These are phyloP conservation scores for Phytophthora cryptogea DNA, from an alignment of 352 stramenopile genomes.

Conservation along the genomic window DNA sequence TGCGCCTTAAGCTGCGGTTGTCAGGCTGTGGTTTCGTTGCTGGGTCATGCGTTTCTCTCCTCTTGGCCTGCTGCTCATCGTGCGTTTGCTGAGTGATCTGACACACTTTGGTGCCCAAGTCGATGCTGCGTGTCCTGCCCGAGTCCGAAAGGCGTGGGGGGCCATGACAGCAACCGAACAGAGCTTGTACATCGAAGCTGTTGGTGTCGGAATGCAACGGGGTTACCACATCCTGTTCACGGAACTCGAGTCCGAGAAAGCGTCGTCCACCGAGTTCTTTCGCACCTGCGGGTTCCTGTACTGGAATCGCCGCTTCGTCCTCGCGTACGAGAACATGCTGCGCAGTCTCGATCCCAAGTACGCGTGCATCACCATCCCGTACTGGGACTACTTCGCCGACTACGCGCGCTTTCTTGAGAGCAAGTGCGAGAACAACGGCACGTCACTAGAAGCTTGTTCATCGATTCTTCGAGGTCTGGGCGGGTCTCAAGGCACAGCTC, in stretches of 20 bases:
- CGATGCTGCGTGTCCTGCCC: constrained; percentile 10
- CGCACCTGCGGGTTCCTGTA: constrained; percentile 53
- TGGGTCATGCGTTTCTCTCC: constrained; percentile 14
- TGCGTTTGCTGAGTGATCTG: constrained; percentile 17
- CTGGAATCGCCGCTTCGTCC: constrained; percentile 54
- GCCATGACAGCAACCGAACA: constrained; percentile 35
- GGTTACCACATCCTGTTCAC: constrained; percentile 49
- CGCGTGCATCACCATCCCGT: constrained; percentile 53
- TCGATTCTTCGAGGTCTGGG: constrained; percentile 44
- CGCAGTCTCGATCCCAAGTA: constrained; percentile 39
- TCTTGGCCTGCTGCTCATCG: constrained; percentile 14
- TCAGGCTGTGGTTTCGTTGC: background rate
- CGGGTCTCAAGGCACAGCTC: constrained; percentile 25
- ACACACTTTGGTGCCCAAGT: background rate
- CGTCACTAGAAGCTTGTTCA: constrained; percentile 41
- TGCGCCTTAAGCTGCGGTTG: constrained; percentile 3
- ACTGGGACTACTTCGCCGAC: constrained; percentile 66
- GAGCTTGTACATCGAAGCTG: constrained; percentile 37
- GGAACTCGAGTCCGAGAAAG: constrained; percentile 35
- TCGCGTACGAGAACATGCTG: constrained; percentile 64
- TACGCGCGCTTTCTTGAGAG: constrained; percentile 35
- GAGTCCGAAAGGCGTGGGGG: constrained; percentile 37
- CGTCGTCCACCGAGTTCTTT: constrained; percentile 37
- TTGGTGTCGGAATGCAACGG: constrained; percentile 31
- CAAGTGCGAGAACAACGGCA: constrained; percentile 24